Conservation (phyloP, 2,329 filamentous ascomycete genomes). For the Myriosclerotinia curreyana region DNA sequence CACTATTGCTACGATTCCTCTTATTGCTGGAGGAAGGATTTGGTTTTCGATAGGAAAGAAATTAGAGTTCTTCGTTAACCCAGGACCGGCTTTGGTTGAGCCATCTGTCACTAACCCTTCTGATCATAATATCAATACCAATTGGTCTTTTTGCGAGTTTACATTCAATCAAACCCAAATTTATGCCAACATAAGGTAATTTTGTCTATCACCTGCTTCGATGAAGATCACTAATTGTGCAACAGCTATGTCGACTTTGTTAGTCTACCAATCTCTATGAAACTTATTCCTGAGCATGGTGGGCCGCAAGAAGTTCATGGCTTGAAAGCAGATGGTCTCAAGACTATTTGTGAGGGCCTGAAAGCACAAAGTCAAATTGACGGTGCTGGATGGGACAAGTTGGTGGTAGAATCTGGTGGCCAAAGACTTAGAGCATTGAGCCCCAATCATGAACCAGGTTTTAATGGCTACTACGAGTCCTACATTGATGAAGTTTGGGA, state of each 20-base stretch:
- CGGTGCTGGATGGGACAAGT: constrained; percentile 58
- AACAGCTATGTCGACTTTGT: constrained; percentile 72
- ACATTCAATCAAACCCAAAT: constrained; percentile 60
- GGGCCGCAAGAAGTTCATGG: constrained; percentile 53
- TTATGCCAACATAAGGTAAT: constrained; percentile 58
- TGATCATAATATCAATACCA: constrained; percentile 59
- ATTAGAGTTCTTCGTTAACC: constrained; percentile 68
- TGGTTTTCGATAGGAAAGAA: constrained; percentile 63
- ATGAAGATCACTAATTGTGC: not conserved
- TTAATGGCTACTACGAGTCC: constrained; percentile 45
- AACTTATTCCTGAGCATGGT: constrained; percentile 46
- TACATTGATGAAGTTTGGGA: constrained; percentile 48
- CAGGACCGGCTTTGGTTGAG: constrained; percentile 66
- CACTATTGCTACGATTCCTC: constrained; percentile 62
- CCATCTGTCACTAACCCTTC: constrained; percentile 65
- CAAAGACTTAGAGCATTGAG: constrained; percentile 44
- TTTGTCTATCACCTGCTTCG: not conserved
- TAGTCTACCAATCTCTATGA: constrained; percentile 57
- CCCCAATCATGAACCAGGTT: constrained; percentile 42
- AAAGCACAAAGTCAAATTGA: constrained; percentile 55
- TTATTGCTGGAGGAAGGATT: constrained; percentile 66
- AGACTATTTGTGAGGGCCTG: constrained; percentile 53
- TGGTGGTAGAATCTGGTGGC: constrained; percentile 42
- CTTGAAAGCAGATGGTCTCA: constrained; percentile 53
- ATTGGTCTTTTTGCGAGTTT: constrained; percentile 69